Conservation (phyloP, 2,329 filamentous ascomycete species). For the Albifimbria verrucaria region DNA sequence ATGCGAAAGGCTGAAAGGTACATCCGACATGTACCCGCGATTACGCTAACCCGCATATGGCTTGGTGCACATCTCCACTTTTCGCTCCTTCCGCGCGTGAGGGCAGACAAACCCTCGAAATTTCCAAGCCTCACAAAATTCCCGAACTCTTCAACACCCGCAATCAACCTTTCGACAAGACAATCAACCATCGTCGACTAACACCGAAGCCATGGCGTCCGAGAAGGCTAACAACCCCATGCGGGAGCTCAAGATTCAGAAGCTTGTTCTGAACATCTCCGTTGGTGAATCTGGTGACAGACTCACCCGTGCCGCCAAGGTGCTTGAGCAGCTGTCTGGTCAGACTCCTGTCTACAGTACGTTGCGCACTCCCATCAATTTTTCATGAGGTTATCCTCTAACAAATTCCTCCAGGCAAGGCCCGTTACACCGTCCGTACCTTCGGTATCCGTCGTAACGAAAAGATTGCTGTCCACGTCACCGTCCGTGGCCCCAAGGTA, state of each 20-base stretch:
- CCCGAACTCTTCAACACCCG: slow-evolving; percentile 18
- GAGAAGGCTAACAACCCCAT: slow-evolving; percentile 97
- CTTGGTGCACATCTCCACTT: slow-evolving; percentile 13
- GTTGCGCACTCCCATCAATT: slow-evolving; percentile 20
- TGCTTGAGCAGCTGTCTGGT: slow-evolving; percentile 98
- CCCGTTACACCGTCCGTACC: slow-evolving; percentile 99
- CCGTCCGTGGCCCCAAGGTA: slow-evolving; percentile 88
- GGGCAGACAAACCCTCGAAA: slow-evolving; percentile 40
- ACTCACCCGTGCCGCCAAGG: slow-evolving; percentile 99
- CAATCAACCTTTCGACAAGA: slow-evolving; percentile 28
- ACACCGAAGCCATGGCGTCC: slow-evolving; percentile 48
- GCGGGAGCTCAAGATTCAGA: slow-evolving; percentile 99
- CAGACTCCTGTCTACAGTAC: slow-evolving; percentile 99
- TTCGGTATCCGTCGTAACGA: slow-evolving; percentile 99
- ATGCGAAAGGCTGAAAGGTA: slow-evolving; percentile 35
- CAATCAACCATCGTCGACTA: slow-evolving; percentile 31
- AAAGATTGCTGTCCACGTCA: slow-evolving; percentile 99
- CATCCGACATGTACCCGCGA: slow-evolving; percentile 24
- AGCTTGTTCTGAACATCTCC: slow-evolving; percentile 99
- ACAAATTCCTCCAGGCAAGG: slow-evolving; percentile 69
- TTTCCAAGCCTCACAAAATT: slow-evolving; percentile 35
- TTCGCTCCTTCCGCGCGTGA: slow-evolving; percentile 23
- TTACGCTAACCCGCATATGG: slow-evolving; percentile 20
- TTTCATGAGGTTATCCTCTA: slow-evolving; percentile 14
- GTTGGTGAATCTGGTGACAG: slow-evolving; percentile 99